A percentile compares a stretch with the other conserved stretches of the same genome.
Evolutionary conservation across 2,329 filamentous ascomycete genomes (phyloP).

Genomic region (Calonectria hongkongensis): DNA sequence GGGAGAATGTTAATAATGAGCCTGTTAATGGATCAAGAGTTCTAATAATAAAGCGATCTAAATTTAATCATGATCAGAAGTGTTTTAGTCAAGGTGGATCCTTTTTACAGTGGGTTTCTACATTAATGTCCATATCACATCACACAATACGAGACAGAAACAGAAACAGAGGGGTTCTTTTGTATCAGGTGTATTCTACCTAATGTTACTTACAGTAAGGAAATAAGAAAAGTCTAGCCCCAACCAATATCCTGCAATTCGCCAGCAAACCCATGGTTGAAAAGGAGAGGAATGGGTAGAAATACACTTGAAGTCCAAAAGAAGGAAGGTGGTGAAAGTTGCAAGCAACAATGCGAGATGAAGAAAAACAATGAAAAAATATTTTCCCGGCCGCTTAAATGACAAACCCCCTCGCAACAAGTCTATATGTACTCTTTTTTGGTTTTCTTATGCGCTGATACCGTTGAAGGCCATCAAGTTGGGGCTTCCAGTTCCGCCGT

Average conservation of each 20-base stretch:
- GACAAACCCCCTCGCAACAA: background rate
- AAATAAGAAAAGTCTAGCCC: conserved; percentile 14
- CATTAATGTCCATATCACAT: background rate
- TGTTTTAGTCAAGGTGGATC: too few relatives aligned
- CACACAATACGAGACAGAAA: background rate
- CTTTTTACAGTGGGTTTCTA: too few relatives aligned
- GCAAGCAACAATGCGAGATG: background rate
- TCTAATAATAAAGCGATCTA: too few relatives aligned
- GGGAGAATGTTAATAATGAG: too few relatives aligned
- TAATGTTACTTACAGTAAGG: conserved; percentile 2
- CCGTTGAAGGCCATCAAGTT: conserved; percentile 72
- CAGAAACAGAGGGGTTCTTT: background rate
- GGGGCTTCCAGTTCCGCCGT: conserved; percentile 59
- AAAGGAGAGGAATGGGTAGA: conserved; percentile 21
- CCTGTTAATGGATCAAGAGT: too few relatives aligned
- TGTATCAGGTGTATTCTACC: conserved; percentile 29
- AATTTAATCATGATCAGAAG: too few relatives aligned
- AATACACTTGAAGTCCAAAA: conserved; percentile 20
- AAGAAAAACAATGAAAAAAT: conserved; percentile 3
- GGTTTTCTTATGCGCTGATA: conserved; percentile 22
- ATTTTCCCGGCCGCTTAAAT: conserved; percentile 32
- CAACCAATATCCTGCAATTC: conserved; percentile 20
- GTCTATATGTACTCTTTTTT: background rate
- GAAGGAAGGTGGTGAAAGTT: background rate
- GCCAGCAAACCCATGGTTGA: conserved; percentile 36